These are phyloP conservation scores for Leccinum variicolor DNA, from an alignment of 768 basidiomycete species.

Conservation along the genomic window DNA sequence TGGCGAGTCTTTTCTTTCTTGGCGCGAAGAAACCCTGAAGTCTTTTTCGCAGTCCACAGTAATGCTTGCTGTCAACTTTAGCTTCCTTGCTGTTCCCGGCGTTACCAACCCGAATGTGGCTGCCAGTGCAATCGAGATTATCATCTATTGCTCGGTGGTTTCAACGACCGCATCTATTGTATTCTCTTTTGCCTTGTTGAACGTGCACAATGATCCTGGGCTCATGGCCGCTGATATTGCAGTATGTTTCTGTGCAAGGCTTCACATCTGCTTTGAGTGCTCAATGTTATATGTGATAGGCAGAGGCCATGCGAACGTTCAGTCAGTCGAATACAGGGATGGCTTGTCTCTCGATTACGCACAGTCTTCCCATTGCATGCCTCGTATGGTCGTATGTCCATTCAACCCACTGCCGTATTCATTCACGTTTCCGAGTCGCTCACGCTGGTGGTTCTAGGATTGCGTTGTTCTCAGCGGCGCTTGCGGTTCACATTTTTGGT, in stretches of 20 bases:
- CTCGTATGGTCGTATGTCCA: slow-evolving; percentile 16
- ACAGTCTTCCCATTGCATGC: slow-evolving; percentile 12
- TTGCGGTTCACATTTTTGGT: slow-evolving; percentile 8
- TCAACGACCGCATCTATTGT: slow-evolving; percentile 9
- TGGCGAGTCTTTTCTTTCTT: slow-evolving; percentile 3
- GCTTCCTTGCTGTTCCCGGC: slow-evolving; percentile 13
- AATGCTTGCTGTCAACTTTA: slow-evolving; percentile 15
- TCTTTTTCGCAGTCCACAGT: slow-evolving; percentile 12
- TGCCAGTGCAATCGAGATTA: background rate
- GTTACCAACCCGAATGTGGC: background rate
- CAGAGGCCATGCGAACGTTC: slow-evolving; percentile 1
- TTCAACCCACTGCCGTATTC: background rate
- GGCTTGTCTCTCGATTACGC: slow-evolving; percentile 10
- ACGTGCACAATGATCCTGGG: slow-evolving; percentile 10
- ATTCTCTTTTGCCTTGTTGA: slow-evolving; percentile 9
- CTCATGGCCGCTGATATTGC: slow-evolving; percentile 1
- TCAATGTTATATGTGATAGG: background rate
- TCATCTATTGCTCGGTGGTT: slow-evolving; percentile 13
- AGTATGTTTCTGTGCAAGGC: background rate
- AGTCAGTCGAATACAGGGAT: slow-evolving; percentile 2
- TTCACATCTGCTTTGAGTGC: no score
- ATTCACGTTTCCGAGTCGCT: background rate
- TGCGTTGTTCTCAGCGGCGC: slow-evolving; percentile 4
- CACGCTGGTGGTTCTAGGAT: background rate
- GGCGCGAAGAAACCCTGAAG: background rate